Conservation (phyloP, 192 early-diverging fungal species). For the Helicostylum pulchrum region DNA sequence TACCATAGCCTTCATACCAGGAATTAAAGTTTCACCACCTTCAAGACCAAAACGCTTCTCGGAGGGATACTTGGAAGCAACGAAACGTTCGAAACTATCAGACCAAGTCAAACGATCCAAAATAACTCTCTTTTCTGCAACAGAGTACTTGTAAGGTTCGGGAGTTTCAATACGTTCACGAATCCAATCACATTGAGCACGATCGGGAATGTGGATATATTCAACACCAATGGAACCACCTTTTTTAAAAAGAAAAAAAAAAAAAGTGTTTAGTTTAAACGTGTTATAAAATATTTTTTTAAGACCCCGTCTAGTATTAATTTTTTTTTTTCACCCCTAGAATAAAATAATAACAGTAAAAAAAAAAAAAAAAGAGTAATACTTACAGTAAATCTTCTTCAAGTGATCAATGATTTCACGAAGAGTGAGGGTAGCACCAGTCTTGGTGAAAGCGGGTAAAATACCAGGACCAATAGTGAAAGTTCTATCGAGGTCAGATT, state of each 20-base stretch:
- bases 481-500: conserved; percentile 86
- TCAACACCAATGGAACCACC: conserved; percentile 92
- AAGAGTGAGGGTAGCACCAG: conserved; percentile 76
- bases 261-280: not conserved
- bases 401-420: conserved; percentile 86
- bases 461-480: conserved; percentile 95
- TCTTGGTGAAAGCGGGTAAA: conserved; percentile 78
- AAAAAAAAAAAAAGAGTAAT: too few species aligned
- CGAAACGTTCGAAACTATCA: conserved; percentile 94
- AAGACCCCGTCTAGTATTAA: not conserved
- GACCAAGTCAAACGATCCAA: conserved; percentile 97
- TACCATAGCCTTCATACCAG: conserved; percentile 96
- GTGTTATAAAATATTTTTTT: not conserved
- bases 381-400: conserved; percentile 83
- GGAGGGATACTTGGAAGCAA: conserved; percentile 93
- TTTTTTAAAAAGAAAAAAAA: conserved; percentile 19
- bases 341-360: not conserved
- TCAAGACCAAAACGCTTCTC: conserved; percentile 99
- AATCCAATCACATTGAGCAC: conserved; percentile 96
- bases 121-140: conserved; percentile 87
- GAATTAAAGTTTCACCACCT: conserved; percentile 95
- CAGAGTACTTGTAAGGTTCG: conserved; percentile 81
- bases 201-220: conserved; percentile 98
- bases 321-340: conserved; percentile 5
- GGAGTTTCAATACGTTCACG: conserved; percentile 89